Conservation (phyloP, 805 yeast species). For the Spathaspora passalidarum region DNA sequence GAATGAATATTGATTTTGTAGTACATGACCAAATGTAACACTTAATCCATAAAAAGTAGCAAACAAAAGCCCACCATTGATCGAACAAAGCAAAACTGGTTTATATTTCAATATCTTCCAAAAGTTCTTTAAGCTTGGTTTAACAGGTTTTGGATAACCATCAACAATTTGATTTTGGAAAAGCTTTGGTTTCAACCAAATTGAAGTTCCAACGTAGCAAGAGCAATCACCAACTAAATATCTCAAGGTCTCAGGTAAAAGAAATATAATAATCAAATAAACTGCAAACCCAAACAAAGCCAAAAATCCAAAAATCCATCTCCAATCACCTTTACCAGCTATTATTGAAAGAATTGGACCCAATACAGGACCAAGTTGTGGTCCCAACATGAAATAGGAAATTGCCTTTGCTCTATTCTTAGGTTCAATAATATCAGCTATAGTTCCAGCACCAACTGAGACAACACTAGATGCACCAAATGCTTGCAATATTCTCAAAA, state of each 20-base stretch:
- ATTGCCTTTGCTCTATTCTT: conserved; percentile 28
- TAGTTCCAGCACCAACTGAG: conserved; percentile 36
- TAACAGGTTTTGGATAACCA: conserved; percentile 44
- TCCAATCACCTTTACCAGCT: conserved; percentile 27
- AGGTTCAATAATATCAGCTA: conserved; percentile 32
- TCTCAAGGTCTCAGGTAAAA: conserved; percentile 40
- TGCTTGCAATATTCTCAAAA: conserved; percentile 33
- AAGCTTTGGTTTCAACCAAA: conserved; percentile 26
- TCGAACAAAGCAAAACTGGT: conserved; percentile 46
- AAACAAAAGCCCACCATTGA: conserved; percentile 49
- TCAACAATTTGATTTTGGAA: conserved; percentile 20
- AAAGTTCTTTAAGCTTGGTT: conserved; percentile 37
- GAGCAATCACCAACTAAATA: conserved; percentile 37
- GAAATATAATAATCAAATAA: conserved; percentile 21
- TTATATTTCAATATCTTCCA: conserved; percentile 33
- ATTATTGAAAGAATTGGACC: conserved; percentile 32
- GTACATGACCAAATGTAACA: conserved; percentile 44
- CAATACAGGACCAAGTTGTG: conserved; percentile 37
- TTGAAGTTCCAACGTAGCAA: conserved; percentile 12
- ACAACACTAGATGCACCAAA: conserved; percentile 36
- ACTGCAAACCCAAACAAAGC: conserved; percentile 25
- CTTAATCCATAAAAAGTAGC: conserved; percentile 53
- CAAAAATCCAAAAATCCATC: conserved; percentile 33
- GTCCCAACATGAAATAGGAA: conserved; percentile 36
- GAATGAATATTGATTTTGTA: conserved; percentile 36